phyloP scores from a whole-genome alignment of 2,329 filamentous ascomycete genomes.

The Pseudogymnoascus verrucosus region DNA sequence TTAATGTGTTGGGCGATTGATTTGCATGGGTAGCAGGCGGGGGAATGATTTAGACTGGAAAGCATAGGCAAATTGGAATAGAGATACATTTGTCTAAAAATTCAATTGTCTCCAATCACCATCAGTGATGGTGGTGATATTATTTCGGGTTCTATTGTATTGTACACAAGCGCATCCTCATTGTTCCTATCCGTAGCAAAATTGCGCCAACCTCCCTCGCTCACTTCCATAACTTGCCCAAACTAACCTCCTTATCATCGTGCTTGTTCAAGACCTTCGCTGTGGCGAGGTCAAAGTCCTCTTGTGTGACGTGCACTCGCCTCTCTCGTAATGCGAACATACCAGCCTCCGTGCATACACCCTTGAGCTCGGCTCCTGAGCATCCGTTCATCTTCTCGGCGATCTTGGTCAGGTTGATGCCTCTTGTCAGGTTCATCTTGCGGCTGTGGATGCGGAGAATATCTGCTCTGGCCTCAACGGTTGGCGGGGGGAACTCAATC shows the following conservation, averaged over 20 bases:
- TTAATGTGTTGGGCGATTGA: not conserved
- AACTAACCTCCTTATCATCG: slow-evolving; percentile 91
- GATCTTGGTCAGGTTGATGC: slow-evolving; percentile 96
- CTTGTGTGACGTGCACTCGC: slow-evolving; percentile 95
- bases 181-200: slow-evolving; percentile 3
- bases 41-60: not conserved
- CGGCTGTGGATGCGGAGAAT: slow-evolving; percentile 96
- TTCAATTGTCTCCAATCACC: not conserved
- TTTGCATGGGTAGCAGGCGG: slow-evolving; percentile 5
- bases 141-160: slow-evolving; percentile 5
- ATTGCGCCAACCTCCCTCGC: slow-evolving; percentile 5
- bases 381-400: slow-evolving; percentile 99
- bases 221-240: slow-evolving; percentile 81
- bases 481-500: slow-evolving; percentile 97
- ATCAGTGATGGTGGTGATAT: not conserved
- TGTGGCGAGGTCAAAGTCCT: slow-evolving; percentile 96
- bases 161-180: slow-evolving; percentile 6
- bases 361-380: slow-evolving; percentile 94
- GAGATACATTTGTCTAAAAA: not conserved
- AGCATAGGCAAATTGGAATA: not conserved
- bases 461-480: slow-evolving; percentile 90
- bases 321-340: slow-evolving; percentile 97
- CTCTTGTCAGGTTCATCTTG: slow-evolving; percentile 96
- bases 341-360: slow-evolving; percentile 95
- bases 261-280: slow-evolving; percentile 99